Percentiles rank a stretch among this genome's conserved stretches.
Conservation (phyloP, 768 basidiomycete genomes). For the Xerocomellus amylosporus region DNA sequence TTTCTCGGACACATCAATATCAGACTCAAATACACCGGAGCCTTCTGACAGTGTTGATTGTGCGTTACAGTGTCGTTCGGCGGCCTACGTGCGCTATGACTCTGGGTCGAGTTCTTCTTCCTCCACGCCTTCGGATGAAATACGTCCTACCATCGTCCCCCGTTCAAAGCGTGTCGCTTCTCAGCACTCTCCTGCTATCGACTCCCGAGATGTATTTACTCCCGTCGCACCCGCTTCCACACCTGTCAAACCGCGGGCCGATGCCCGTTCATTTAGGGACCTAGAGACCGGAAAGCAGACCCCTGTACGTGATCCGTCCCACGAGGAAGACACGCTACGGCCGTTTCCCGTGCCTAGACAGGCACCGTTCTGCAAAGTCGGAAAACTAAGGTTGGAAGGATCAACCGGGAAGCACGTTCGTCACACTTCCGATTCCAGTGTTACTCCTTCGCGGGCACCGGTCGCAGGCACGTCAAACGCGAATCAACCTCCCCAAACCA, state of each 20-base stretch:
- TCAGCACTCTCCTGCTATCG: conserved; percentile 21
- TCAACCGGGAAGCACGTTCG: conserved; percentile 17
- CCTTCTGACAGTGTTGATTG: conserved; percentile 5
- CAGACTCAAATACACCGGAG: conserved; percentile 4
- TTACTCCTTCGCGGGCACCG: not conserved
- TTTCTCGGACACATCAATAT: conserved; percentile 15
- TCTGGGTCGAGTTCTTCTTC: conserved; percentile 38
- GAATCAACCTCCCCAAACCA: conserved; percentile 33
- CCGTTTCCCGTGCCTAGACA: conserved; percentile 24
- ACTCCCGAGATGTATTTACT: conserved; percentile 33
- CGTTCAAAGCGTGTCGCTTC: conserved; percentile 39
- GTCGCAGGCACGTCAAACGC: not conserved
- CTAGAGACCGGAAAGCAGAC: conserved; percentile 14
- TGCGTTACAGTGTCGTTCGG: conserved; percentile 1
- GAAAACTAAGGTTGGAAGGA: conserved; percentile 27
- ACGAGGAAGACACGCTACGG: conserved; percentile 27
- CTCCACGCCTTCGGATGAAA: conserved; percentile 36
- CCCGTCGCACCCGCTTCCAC: conserved; percentile 43
- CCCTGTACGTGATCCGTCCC: conserved; percentile 28
- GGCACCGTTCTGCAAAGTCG: conserved; percentile 17
- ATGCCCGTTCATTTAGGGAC: conserved; percentile 10
- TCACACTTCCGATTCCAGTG: conserved; percentile 23
- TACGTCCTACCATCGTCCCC: conserved; percentile 34
- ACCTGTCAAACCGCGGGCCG: conserved; percentile 21
- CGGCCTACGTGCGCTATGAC: conserved; percentile 17